Evolutionary conservation across 176 grass and related monocot genomes (phyloP).

Genomic region (Aegilops sharonensis): DNA sequence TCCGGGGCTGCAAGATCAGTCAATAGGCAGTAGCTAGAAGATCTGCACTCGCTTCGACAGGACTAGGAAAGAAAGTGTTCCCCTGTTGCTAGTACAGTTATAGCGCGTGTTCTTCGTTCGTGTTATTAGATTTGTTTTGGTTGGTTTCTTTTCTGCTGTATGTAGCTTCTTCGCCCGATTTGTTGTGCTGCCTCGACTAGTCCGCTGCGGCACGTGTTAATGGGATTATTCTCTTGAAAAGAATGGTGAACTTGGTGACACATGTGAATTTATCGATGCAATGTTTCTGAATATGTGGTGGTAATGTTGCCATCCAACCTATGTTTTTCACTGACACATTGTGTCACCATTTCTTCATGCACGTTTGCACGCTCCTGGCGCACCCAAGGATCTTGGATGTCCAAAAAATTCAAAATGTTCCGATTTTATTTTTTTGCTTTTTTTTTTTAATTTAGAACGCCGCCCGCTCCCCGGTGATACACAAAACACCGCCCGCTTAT

Average conservation of each 20-base stretch:
- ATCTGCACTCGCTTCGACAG: conserved; percentile 20
- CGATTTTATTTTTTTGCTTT: too few relatives aligned
- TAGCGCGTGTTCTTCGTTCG: conserved; percentile 25
- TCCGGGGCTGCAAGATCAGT: conserved; percentile 53
- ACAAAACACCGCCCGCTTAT: too few relatives aligned
- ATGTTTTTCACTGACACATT: too few relatives aligned
- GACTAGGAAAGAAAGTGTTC: conserved; percentile 15
- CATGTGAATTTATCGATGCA: background rate
- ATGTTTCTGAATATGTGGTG: background rate
- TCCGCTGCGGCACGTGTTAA: background rate
- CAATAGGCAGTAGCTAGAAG: conserved; percentile 32
- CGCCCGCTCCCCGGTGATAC: too few relatives aligned
- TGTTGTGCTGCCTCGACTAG: background rate
- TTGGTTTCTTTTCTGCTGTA: conserved; percentile 9
- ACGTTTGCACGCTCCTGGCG: too few relatives aligned
- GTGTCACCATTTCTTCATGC: too few relatives aligned
- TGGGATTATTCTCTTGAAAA: background rate
- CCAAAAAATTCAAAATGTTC: too few relatives aligned
- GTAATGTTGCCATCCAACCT: background rate
- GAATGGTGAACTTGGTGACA: background rate
- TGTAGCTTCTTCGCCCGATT: conserved; percentile 6
- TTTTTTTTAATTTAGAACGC: too few relatives aligned
- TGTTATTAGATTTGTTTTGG: conserved; percentile 29
- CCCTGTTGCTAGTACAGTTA: conserved; percentile 26
- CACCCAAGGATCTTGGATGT: too few relatives aligned